These are phyloP conservation scores for Raphanus hybrid DNA, from an alignment of 441 rosid species.

Conservation along the genomic window DNA sequence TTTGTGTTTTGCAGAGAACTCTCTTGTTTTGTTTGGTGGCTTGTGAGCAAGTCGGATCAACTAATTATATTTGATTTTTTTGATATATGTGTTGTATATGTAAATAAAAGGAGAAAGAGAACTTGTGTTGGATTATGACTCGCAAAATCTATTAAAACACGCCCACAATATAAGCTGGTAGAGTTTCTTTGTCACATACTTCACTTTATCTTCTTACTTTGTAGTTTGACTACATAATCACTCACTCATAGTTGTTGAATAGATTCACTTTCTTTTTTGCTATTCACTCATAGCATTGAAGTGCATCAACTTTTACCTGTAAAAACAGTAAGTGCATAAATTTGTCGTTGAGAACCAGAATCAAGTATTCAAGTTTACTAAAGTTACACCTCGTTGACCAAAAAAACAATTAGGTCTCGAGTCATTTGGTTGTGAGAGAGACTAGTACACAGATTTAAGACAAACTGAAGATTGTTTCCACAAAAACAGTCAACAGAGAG, in stretches of 20 bases:
- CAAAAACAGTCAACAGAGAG: constrained; percentile 36
- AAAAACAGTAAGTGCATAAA: not conserved
- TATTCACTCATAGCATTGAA: not conserved
- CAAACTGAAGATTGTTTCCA: not conserved
- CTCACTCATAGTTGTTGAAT: not conserved
- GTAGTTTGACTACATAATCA: not conserved
- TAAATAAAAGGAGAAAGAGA: constrained; percentile 28
- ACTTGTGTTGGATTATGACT: constrained; percentile 9
- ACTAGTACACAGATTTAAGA: constrained; percentile 12
- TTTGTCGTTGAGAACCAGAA: not conserved
- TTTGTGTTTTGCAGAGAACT: constrained; percentile 34
- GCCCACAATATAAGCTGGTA: constrained; percentile 15
- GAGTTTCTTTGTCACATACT: constrained; percentile 17
- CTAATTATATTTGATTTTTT: constrained; percentile 40
- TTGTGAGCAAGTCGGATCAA: constrained; percentile 28
- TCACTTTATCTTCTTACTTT: not conserved
- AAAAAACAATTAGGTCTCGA: not conserved
- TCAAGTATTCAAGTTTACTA: not conserved
- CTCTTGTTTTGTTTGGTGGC: constrained; percentile 36
- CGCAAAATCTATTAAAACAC: constrained; percentile 14
- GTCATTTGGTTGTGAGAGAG: constrained; percentile 9
- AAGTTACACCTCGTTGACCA: not conserved
- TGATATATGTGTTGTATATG: constrained; percentile 15
- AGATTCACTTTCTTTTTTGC: not conserved
- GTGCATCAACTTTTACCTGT: not conserved